These are phyloP conservation scores for Nakazawaea populi DNA, from an alignment of 805 yeast species.

Conservation along the genomic window DNA sequence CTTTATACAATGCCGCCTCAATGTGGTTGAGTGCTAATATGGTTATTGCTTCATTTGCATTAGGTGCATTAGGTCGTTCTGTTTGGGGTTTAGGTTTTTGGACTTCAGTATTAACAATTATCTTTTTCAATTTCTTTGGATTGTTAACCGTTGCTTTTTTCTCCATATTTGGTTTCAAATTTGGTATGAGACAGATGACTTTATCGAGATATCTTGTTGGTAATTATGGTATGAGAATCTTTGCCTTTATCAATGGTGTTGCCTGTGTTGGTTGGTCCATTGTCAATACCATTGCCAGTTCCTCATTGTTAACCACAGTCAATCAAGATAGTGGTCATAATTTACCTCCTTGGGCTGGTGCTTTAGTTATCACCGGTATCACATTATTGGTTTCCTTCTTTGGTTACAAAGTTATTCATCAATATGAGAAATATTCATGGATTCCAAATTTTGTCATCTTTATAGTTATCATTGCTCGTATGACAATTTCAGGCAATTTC, in stretches of 20 bases:
- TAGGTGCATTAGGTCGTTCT: conserved; percentile 65
- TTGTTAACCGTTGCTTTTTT: conserved; percentile 75
- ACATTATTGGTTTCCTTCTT: conserved; percentile 74
- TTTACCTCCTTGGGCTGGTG: conserved; percentile 89
- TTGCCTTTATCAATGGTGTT: conserved; percentile 69
- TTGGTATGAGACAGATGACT: conserved; percentile 87
- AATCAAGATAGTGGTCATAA: conserved; percentile 45
- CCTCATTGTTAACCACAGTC: conserved; percentile 74
- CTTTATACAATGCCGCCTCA: conserved; percentile 64
- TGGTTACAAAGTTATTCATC: conserved; percentile 79
- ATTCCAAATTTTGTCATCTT: conserved; percentile 72
- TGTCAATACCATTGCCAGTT: conserved; percentile 84
- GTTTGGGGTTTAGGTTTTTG: conserved; percentile 68
- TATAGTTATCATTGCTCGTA: conserved; percentile 72
- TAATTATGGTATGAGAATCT: conserved; percentile 65
- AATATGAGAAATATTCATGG: conserved; percentile 85
- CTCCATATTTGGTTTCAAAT: conserved; percentile 75
- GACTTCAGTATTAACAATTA: conserved; percentile 57
- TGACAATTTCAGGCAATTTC: conserved; percentile 63
- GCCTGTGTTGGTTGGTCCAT: conserved; percentile 97
- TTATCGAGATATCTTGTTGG: conserved; percentile 77
- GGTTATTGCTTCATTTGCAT: conserved; percentile 76
- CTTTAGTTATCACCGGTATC: conserved; percentile 60
- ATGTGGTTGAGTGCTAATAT: conserved; percentile 92
- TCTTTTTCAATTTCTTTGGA: conserved; percentile 74